Conservation (phyloP, 106 monocot genomes). For the Apostasia shenzhenica region DNA sequence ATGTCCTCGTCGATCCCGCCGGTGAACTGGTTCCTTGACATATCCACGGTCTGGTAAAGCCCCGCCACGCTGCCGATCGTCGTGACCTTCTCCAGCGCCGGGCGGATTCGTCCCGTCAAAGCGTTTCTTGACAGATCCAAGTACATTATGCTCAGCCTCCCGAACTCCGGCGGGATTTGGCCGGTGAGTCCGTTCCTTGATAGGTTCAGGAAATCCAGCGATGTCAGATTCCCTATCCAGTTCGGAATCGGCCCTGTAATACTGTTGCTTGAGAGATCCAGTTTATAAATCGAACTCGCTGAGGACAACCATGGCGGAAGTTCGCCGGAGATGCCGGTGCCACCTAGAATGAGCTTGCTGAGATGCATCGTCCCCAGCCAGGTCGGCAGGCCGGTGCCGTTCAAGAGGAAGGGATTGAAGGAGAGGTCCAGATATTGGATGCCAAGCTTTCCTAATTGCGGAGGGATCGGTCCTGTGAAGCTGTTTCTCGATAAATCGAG, state of each 20-base stretch:
- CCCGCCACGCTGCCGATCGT: too few species aligned
- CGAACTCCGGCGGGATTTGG: constrained; percentile 33
- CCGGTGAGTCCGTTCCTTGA: constrained; percentile 33
- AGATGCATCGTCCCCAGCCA: constrained; percentile 30
- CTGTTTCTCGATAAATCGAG: constrained; percentile 24
- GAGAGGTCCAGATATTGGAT: constrained; percentile 31
- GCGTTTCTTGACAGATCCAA: constrained; percentile 37
- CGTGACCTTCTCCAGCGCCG: constrained; percentile 37
- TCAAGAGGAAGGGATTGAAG: constrained; percentile 19
- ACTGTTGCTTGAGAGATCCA: constrained; percentile 42
- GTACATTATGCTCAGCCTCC: constrained; percentile 24
- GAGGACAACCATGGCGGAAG: constrained; percentile 30
- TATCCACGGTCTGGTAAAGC: too few species aligned
- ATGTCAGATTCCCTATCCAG: constrained; percentile 50
- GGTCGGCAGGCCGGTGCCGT: constrained; percentile 13
- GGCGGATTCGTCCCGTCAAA: constrained; percentile 24
- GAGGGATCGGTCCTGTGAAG: constrained; percentile 27
- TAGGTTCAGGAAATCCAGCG: constrained; percentile 34
- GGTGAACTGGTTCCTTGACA: too few species aligned
- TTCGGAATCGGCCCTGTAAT: constrained; percentile 28
- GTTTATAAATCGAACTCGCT: constrained; percentile 22
- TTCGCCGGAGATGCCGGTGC: constrained; percentile 32
- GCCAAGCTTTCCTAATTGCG: constrained; percentile 8
- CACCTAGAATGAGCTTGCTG: constrained; percentile 24
- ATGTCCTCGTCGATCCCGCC: constrained; percentile 1